Base-by-base conservation (phyloP, 2,329 filamentous ascomycete genomes). In the Clonostachys solani region DNA sequence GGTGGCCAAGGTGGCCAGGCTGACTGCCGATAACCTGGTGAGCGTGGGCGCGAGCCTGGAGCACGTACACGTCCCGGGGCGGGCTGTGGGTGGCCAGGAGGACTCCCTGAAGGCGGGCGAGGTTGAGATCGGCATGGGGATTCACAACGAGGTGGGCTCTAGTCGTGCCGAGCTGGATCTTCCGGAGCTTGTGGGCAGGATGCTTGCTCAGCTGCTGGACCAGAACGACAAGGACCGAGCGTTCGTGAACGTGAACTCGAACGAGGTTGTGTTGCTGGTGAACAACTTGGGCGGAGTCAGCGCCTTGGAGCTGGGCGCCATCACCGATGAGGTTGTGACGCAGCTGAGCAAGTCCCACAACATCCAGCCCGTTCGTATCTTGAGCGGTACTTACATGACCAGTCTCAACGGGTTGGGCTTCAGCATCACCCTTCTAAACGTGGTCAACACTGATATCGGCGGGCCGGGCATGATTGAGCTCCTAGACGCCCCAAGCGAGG, bases 61-160 rank as follows among this genome's bases (percentile, higher is more conserved):
- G 53, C 92, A 95, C 62, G 92, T 96, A n/a, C 92, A 96, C 61
- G 89, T 96, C 1, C 92, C 92, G 0, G 92, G 92, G 5, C 79
- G 91, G 50, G 78, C 73, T 2, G 45, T 37, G 5, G 15, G 7
- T 17, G 78, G 81, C 53, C 75, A 74, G 40, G 79, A 82, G 19
- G 82, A 83, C 29, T 63, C 56, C 40, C 66, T 92, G 48, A 74
- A 68, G 42, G 65, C 56, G 4, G 77, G 71, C 37, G 78, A 84
- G 60, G 77, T 83, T 23, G 81, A 85, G 63, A 68, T 85, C 43
- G 87, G 87, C 29, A 90, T 90, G 86, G 87, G 87, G 12, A 89
- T 89, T 54, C 86, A 90, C 62, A 89, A 89, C 56, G 84, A 87
- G 62, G 69, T 79, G 0, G 81, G 81, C 4, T 82, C 74, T 5